phyloP scores from a whole-genome alignment of 108 stramenopile genomes.

The Fistulifera solaris region DNA sequence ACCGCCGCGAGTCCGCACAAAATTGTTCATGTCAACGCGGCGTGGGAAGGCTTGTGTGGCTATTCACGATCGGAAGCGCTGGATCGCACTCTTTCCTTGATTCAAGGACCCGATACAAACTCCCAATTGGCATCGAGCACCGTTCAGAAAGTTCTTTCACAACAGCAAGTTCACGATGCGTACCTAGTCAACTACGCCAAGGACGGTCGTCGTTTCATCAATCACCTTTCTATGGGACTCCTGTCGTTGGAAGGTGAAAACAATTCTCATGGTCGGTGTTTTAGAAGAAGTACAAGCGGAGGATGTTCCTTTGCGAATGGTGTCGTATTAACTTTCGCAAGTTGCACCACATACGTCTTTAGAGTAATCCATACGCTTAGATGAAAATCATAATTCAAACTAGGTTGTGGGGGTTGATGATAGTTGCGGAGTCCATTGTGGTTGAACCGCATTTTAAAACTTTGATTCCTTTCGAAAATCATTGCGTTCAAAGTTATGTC shows the following conservation, averaged over 20 bases:
- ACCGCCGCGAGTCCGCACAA: conserved; percentile 6
- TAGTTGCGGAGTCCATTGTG: too few relatives aligned
- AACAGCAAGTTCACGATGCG: neutral
- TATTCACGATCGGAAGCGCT: neutral
- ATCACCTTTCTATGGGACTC: conserved; percentile 1
- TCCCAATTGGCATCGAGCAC: neutral
- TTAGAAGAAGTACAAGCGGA: neutral
- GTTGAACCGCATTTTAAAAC: too few relatives aligned
- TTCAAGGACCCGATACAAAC: conserved; percentile 1
- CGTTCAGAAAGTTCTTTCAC: neutral
- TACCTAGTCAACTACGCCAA: conserved; percentile 3
- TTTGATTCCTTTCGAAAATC: too few relatives aligned
- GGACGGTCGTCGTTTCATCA: neutral
- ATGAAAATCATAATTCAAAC: too few relatives aligned
- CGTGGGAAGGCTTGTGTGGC: conserved; percentile 10
- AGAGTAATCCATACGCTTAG: too few relatives aligned
- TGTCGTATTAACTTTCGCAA: neutral
- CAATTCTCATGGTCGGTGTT: neutral
- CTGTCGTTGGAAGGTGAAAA: neutral
- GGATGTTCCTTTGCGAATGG: conserved; percentile 7
- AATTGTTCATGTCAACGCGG: conserved; percentile 10
- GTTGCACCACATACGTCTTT: too few relatives aligned
- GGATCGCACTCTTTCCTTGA: neutral
- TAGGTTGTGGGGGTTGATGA: too few relatives aligned
- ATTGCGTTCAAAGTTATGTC: too few relatives aligned